Conservation (phyloP, 2,329 filamentous ascomycete species). For the Westerdykella sp. region DNA sequence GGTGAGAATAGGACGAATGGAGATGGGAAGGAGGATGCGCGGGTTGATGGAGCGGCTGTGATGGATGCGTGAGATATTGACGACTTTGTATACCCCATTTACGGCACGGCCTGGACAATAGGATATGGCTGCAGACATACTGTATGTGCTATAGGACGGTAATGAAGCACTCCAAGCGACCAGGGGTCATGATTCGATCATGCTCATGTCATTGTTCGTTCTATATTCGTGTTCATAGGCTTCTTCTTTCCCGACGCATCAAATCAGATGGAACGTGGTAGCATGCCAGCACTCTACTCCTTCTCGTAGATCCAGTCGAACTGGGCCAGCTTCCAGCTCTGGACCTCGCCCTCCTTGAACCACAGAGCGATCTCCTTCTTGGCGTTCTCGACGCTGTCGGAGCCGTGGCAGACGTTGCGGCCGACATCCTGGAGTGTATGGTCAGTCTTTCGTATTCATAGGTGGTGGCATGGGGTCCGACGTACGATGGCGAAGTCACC, state of each 20-base stretch:
- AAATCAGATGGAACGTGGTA: not conserved
- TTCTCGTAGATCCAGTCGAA: conserved; percentile 98
- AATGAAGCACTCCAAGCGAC: no score
- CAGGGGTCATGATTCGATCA: no score
- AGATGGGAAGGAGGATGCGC: not conserved
- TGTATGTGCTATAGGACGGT: no score
- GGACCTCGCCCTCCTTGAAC: conserved; percentile 86
- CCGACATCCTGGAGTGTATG: conserved; percentile 58
- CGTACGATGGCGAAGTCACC: conserved; percentile 75
- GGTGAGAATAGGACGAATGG: conserved; percentile 6
- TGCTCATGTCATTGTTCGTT: not conserved
- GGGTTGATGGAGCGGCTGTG: not conserved
- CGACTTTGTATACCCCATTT: no score
- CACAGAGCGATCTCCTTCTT: conserved; percentile 99
- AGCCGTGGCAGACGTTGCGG: conserved; percentile 99
- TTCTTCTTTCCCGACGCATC: not conserved
- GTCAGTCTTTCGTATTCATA: not conserved
- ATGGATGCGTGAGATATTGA: no score
- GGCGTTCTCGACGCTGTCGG: conserved; percentile 96
- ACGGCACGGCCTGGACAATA: no score
- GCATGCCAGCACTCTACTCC: conserved; percentile 23
- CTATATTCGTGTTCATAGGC: not conserved
- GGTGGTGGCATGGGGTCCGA: not conserved
- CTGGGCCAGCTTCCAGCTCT: conserved; percentile 77
- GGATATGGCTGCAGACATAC: no score